Conservation (phyloP, 192 early-diverging fungal species). For the Linnemannia elongata region DNA sequence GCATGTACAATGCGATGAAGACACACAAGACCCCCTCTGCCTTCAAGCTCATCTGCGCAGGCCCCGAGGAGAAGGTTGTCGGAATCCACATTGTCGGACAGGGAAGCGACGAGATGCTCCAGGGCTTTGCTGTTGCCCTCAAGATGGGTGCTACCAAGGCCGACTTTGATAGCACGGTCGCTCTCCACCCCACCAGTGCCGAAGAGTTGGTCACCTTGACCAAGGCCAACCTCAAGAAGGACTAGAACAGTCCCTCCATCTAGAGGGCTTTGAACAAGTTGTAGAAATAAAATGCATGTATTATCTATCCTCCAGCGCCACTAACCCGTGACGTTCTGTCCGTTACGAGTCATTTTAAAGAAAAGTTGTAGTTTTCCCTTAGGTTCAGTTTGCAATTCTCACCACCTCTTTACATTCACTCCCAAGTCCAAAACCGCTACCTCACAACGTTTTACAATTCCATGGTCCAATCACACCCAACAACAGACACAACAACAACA, state of each 20-base stretch:
- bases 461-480: not conserved
- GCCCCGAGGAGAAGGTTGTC: slow-evolving; percentile 95
- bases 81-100: slow-evolving; percentile 94
- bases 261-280: not conserved
- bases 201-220: slow-evolving; percentile 91
- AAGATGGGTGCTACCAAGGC: slow-evolving; percentile 99
- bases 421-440: not conserved
- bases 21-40: slow-evolving; percentile 90
- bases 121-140: slow-evolving; percentile 97
- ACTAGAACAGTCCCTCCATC: not conserved
- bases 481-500: not conserved
- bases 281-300: not conserved
- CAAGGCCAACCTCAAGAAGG: slow-evolving; percentile 55
- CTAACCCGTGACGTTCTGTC: not conserved
- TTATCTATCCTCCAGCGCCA: not conserved
- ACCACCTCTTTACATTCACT: not conserved
- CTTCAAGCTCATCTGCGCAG: slow-evolving; percentile 92
- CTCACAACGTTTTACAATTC: not conserved
- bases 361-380: not conserved
- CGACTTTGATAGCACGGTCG: slow-evolving; percentile 96
- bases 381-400: not conserved
- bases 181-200: slow-evolving; percentile 96
- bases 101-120: slow-evolving; percentile 91
- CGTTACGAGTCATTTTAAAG: not conserved
- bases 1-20: slow-evolving; percentile 91